Base-by-base conservation (phyloP, 495 filamentous ascomycete species). In the Bathelium albidoporum region DNA sequence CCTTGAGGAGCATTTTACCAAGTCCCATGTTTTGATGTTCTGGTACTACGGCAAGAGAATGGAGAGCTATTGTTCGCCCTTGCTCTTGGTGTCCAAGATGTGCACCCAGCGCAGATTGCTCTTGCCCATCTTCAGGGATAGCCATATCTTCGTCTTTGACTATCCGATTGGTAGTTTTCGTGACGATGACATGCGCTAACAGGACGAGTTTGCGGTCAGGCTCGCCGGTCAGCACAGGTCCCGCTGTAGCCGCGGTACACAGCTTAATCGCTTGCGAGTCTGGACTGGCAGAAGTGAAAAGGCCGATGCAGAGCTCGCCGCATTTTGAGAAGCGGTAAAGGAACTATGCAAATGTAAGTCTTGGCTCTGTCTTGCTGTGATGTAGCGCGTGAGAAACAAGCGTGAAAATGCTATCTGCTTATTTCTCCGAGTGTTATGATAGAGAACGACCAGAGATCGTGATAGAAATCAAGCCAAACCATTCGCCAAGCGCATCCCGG, bases 131-230 rank as follows among this genome's bases (percentile, higher is more conserved):
- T 53, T 72, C 70, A 0, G 90, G 89, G 44, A 86, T 77, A 31
- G 79, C 81, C 91, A 96, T 96, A 62, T 87, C 83, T 1, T 74
- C 78, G 70, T 96, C 93, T 7, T 85, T 90, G 64, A 95, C 85
- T 24, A 80, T 68, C 1, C 74, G 71, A 60, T 79, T 76, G 53
- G 76, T 74, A 14, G 83, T 85, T 66, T 86, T 86, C 22, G 91
- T 91, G 20, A 89, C 83, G 62, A 96, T 79, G 68, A 93, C 80
- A 74, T 96, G 90, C 59, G 84, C 93, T 32, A 96, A 77, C n/a
- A 97, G 80, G 26, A 88, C 78, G 61, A 77, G 79, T 61, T 82
- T 81, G 43, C 79, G 79, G 24, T 77, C 64, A 71, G 83, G 69
- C 62, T 72, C 55, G 69, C 66, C 18, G 80, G 75, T 64, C 79